These are phyloP conservation scores for Trichomonas tenax DNA, from an alignment of 208 protist species.

Conservation along the genomic window DNA sequence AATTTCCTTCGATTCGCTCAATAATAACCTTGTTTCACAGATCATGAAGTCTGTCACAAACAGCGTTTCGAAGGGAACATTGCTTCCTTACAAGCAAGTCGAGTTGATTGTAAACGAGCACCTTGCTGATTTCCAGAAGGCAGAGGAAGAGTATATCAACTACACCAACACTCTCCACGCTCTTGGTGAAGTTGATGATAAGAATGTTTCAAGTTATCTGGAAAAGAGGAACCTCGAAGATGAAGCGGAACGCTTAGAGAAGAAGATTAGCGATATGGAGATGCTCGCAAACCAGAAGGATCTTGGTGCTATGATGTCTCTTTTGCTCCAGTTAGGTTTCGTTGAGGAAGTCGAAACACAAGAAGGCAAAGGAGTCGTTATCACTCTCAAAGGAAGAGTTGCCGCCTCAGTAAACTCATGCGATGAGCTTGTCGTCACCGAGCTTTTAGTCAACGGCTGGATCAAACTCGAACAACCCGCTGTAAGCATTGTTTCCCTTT, in stretches of 20 bases:
- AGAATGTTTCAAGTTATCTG: background rate
- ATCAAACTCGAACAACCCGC: conserved; percentile 71
- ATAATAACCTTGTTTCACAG: background rate
- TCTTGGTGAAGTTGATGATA: background rate
- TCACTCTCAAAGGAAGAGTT: conserved; percentile 57
- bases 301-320: background rate
- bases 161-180: background rate
- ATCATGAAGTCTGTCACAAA: background rate
- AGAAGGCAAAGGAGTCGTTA: conserved; percentile 39
- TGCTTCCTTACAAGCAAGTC: background rate
- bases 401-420: conserved; percentile 89
- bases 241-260: background rate
- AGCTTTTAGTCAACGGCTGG: conserved; percentile 84
- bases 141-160: background rate
- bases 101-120: background rate
- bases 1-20: background rate
- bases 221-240: background rate
- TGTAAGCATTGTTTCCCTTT: background rate
- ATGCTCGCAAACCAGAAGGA: background rate
- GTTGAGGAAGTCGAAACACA: conserved; percentile 54
- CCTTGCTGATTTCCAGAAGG: background rate
- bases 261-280: background rate
- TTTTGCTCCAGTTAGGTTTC: conserved; percentile 75
- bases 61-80: background rate
- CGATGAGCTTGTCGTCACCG: conserved; percentile 92